These are phyloP conservation scores for Suillus plorans DNA, from an alignment of 768 basidiomycete species.

Conservation along the genomic window DNA sequence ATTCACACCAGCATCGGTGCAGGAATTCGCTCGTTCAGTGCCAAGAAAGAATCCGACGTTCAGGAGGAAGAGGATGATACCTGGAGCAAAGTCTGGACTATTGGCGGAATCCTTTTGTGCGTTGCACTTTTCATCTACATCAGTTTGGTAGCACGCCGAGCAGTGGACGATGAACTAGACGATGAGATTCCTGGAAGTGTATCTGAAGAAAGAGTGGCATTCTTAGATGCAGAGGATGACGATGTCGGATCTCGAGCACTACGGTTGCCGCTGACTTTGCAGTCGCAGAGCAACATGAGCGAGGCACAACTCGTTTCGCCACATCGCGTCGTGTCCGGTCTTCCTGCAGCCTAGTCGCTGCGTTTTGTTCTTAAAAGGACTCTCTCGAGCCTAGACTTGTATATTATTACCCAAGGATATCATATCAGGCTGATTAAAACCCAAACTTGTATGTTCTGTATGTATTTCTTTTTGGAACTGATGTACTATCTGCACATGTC, in stretches of 20 bases:
- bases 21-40: slow-evolving; percentile 75
- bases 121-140: slow-evolving; percentile 78
- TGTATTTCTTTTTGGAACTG: slow-evolving; percentile 19
- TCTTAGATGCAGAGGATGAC: slow-evolving; percentile 38
- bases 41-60: slow-evolving; percentile 52
- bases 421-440: background rate
- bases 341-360: slow-evolving; percentile 13
- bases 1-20: slow-evolving; percentile 88
- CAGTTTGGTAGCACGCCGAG: slow-evolving; percentile 72
- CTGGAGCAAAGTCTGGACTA: slow-evolving; percentile 61
- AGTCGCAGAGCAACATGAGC: slow-evolving; percentile 38
- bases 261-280: slow-evolving; percentile 20
- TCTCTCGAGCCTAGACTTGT: slow-evolving; percentile 3
- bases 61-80: slow-evolving; percentile 39
- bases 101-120: slow-evolving; percentile 68
- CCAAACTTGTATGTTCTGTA: slow-evolving; percentile 17
- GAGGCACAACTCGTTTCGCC: slow-evolving; percentile 42
- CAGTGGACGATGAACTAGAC: slow-evolving; percentile 55
- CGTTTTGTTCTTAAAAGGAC: background rate
- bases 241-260: slow-evolving; percentile 11
- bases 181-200: slow-evolving; percentile 35
- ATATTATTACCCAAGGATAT: slow-evolving; percentile 1
- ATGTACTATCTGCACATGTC: slow-evolving; percentile 16
- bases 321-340: slow-evolving; percentile 9
- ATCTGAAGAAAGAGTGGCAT: slow-evolving; percentile 54